phyloP scores from a whole-genome alignment of 2,329 filamentous ascomycete genomes.

The Aspergillus amoenus region DNA sequence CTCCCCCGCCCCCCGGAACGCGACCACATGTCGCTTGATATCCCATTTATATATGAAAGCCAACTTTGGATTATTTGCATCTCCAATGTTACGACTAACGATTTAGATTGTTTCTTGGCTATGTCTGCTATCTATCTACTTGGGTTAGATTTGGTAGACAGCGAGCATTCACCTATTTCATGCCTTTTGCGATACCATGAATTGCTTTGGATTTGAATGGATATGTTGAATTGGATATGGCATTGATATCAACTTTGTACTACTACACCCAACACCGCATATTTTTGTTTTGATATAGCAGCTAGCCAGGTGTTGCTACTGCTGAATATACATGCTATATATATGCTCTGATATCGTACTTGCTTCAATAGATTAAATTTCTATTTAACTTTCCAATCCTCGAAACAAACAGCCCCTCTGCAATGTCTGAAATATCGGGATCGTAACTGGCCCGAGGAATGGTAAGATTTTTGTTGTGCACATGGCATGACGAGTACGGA shows the following conservation, averaged over 20 bases:
- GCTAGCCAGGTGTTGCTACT: background rate
- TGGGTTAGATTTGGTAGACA: background rate
- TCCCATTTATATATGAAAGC: background rate
- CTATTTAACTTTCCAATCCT: no score
- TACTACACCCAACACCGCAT: background rate
- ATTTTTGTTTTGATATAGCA: background rate
- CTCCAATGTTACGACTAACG: background rate
- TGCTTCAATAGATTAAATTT: background rate
- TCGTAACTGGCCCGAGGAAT: background rate
- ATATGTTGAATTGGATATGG: background rate
- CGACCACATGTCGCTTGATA: background rate
- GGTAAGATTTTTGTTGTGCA: no score
- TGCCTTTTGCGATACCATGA: background rate
- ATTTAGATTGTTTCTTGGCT: background rate
- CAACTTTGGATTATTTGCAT: background rate
- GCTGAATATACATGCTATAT: background rate
- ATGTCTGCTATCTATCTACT: background rate
- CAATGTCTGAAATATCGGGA: background rate
- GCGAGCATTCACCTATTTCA: background rate
- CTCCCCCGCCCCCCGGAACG: background rate
- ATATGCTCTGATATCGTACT: background rate
- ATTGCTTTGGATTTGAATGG: background rate
- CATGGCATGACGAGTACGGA: no score
- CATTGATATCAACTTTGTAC: conserved; percentile 9
- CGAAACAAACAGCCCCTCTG: no score